phyloP scores from a whole-genome alignment of 2,329 filamentous ascomycete species.

The Penicillium sp. region DNA sequence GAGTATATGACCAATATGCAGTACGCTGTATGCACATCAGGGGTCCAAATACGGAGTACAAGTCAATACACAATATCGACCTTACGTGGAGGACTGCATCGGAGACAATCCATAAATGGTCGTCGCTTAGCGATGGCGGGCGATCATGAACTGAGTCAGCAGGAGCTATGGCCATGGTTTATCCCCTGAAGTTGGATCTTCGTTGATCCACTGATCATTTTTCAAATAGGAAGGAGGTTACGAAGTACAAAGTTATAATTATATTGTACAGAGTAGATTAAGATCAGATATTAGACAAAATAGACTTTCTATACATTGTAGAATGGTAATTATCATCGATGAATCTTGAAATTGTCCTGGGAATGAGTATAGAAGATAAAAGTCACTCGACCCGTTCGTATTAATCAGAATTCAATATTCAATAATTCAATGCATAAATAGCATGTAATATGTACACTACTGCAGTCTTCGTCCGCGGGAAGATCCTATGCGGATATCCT shows the following conservation, averaged over 20 bases:
- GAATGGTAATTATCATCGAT: not conserved
- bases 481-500: conserved; percentile 6
- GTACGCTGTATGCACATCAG: not conserved
- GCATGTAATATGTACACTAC: not conserved
- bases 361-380: not conserved
- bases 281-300: not conserved
- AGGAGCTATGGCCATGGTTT: conserved; percentile 32
- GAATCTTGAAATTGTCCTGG: not conserved
- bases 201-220: conserved; percentile 14
- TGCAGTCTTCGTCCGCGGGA: conserved; percentile 4
- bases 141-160: conserved; percentile 10
- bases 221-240: conserved; percentile 23
- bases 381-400: not conserved
- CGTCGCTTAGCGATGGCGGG: conserved; percentile 8
- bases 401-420: not conserved
- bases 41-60: conserved; percentile 5
- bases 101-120: conserved; percentile 20
- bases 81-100: conserved; percentile 9
- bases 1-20: not conserved
- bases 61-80: not conserved
- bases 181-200: conserved; percentile 16
- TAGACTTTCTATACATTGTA: not conserved
- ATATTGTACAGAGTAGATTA: not conserved
- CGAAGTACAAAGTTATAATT: too few relatives aligned
- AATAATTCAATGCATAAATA: not conserved